phyloP scores from a whole-genome alignment of 2,329 filamentous ascomycete species.

The Hirsutella minnesotensis region DNA sequence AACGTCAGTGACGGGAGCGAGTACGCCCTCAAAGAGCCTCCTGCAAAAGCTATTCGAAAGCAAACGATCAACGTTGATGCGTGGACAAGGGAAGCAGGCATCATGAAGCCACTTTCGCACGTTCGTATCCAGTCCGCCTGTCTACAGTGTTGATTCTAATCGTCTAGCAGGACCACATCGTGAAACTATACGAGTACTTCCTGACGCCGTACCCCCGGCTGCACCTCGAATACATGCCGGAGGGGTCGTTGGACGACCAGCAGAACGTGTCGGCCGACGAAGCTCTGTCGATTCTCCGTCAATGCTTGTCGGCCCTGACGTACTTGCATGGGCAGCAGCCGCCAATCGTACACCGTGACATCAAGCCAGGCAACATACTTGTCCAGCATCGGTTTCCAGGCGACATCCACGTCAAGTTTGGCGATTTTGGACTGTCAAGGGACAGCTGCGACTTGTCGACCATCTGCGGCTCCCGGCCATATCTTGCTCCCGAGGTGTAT shows the following conservation, averaged over 20 bases:
- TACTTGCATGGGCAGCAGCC: constrained; percentile 6
- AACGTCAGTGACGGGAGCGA: constrained; percentile 11
- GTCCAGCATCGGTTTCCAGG: constrained; percentile 56
- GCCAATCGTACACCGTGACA: constrained; percentile 76
- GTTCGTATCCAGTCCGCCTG: constrained; percentile 3
- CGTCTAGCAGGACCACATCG: constrained; percentile 6
- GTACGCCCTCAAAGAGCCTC: constrained; percentile 11
- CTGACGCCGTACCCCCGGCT: constrained; percentile 2
- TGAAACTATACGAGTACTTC: constrained; percentile 1
- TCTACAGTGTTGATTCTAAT: neutral
- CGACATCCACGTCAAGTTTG: constrained; percentile 69
- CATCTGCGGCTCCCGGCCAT: constrained; percentile 75
- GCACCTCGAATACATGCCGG: constrained; percentile 6
- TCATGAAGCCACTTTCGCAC: constrained; percentile 11
- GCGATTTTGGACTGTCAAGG: constrained; percentile 85
- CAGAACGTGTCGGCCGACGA: constrained; percentile 4
- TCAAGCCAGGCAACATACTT: constrained; percentile 88
- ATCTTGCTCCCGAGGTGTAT: constrained; percentile 76
- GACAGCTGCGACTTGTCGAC: constrained; percentile 89
- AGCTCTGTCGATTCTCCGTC: constrained; percentile 4
- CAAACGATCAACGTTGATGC: neutral
- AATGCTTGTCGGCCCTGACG: constrained; percentile 7
- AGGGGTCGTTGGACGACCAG: constrained; percentile 3
- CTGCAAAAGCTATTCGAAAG: neutral
- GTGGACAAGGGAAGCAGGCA: constrained; percentile 11